Evolutionary conservation across 257 asterid genomes (phyloP), one percentile per base, ranked within the genome.

Genomic region (Nicotiana noctiflora): DNA sequence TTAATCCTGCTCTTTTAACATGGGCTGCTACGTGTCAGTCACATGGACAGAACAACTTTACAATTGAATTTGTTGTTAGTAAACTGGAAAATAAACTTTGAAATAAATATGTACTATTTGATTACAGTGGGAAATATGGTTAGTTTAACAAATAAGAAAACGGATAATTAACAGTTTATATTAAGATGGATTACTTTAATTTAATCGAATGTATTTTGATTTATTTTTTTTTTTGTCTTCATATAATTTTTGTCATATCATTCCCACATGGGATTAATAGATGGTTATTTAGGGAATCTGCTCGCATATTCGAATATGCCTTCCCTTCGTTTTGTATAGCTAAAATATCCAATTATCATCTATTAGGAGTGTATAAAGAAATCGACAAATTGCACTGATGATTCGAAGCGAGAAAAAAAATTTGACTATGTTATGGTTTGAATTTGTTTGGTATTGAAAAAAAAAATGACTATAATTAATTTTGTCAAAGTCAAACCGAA

Each of bases 1-100:
- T 49, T 74, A 74, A 74, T 74, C 37, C 61, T 74, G 61, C 78
- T 74, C 61, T 49, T 7, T 74, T 74, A 49, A 74, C 78, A 23
- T 74, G 78, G 78, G 23, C 23, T 74, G 4, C 25, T 74, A 32
- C 78, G 60, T 72, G 1, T 14, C 56, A 61, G 37, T n/a, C 81
- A 61, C 74, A 78, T 78, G 72, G 81, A 61, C 62, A 79, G 59
- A 25, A 10, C 55, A 56, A 32, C 68, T 5, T 55, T 56, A 31
- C 19, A 77, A 56, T 55, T 77, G 11, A 77, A 32, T 31, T 56
- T 77, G 40, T 3, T 72, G 21, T 72, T 40, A 44, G 34, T 11
- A 57, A 13, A 49, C 17, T 51, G 65, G 14, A 70, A 7, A 40
- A 37, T 40, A 40, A 68, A 5, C 32, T 68, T 68, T 25, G 10